These are phyloP conservation scores for Coniochaeta hoffmannii DNA, from an alignment of 2,329 filamentous ascomycete genomes.

Conservation along the genomic window DNA sequence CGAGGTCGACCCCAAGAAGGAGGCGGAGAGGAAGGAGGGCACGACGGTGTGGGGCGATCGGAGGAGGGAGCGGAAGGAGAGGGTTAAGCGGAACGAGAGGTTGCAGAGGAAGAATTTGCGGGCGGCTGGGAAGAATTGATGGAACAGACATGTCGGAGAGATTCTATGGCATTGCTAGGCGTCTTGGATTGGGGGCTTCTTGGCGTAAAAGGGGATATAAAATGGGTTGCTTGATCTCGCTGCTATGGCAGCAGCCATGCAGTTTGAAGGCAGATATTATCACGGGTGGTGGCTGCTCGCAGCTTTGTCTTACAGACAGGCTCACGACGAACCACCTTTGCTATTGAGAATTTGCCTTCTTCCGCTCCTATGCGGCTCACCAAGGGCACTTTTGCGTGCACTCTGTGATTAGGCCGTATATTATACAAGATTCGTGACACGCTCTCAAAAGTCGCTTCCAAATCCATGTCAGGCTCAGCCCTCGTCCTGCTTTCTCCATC, in stretches of 20 bases:
- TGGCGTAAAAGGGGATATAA: not conserved
- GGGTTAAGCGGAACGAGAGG: conserved; percentile 62
- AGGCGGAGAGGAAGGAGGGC: conserved; percentile 54
- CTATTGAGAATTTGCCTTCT: not conserved
- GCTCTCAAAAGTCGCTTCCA: not conserved
- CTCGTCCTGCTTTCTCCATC: not conserved
- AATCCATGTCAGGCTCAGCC: not conserved
- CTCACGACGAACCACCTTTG: not conserved
- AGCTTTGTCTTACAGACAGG: not conserved
- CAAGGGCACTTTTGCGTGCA: not conserved
- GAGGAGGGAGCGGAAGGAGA: conserved; percentile 59
- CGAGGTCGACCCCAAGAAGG: conserved; percentile 76
- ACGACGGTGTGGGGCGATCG: conserved; percentile 55
- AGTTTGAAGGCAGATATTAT: not conserved
- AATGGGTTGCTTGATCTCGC: not conserved
- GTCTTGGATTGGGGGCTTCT: not conserved
- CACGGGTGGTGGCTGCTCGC: not conserved
- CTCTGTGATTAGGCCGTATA: not conserved
- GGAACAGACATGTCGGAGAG: not conserved
- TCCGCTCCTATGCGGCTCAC: not conserved
- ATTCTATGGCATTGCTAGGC: conserved; percentile 2
- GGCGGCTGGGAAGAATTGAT: conserved; percentile 25
- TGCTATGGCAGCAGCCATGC: too few relatives aligned
- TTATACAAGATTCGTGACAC: not conserved
- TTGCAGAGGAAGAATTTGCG: conserved; percentile 61